Evolutionary conservation across 2,329 filamentous ascomycete species (phyloP), one percentile per base, ranked within the genome.

Genomic region (Tolypocladium ovalisporum): DNA sequence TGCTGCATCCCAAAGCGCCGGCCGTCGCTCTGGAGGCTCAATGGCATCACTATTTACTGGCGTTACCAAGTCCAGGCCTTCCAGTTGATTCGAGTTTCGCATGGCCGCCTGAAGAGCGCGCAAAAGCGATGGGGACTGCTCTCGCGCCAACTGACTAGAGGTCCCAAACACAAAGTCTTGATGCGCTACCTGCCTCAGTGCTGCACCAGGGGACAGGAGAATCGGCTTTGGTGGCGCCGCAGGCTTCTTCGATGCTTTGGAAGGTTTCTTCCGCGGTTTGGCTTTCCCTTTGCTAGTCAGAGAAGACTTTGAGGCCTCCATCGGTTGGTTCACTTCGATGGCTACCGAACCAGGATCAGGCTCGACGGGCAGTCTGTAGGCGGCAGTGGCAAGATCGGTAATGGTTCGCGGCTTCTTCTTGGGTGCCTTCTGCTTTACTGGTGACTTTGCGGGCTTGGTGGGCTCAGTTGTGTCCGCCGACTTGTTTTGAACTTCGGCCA

Each of bases 81-180:
- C 68, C 19, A 70, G 64, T 1, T 66, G 58, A 36, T 83, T 86
- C 0, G 86, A 89, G 40, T 75, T 76, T 60, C 77, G 78, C 61
- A 88, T 79, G 1, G 84, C 85, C 56, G 76, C 67, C 56, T 88
- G 83, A 24, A 89, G 70, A 52, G 88, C 80, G 35, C 79, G 78
- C 19, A 89, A 69, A 29, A 85, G 79, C 0, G 80, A 81, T 0
- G 88, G 87, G 0, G 87, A 89, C 39, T 90, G 83, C 57, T 90
- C 88, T 56, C 80, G 75, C 17, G 86, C 87, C 29, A 96, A 73
- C 68, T 96, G 90, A 68, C 90, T 95, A 1, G 88, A 92, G 0
- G 90, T 94, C 1, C 90, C 90, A 71, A 96, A 96, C 0, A 95
- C 73, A 66, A 92, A 89, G 59, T 91, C 84, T 67, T 94, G 90